A percentile compares a stretch with the other conserved stretches of the same genome.
phyloP scores from a whole-genome alignment of 73 alveolate species.

The Diophrys appendiculata region DNA sequence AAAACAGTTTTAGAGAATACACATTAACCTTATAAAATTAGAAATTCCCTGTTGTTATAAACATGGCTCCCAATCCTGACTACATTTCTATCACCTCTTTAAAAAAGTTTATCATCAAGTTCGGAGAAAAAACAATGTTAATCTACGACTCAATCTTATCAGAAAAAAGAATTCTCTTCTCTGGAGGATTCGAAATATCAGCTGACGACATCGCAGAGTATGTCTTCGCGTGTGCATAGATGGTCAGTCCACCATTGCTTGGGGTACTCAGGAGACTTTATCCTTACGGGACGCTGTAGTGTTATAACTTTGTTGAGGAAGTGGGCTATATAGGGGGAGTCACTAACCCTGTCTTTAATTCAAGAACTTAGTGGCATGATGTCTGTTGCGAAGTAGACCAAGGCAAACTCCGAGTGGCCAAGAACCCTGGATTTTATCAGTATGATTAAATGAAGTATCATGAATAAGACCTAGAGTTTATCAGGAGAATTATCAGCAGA shows the following conservation, averaged over 20 bases:
- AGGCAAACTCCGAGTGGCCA: conserved; percentile 68
- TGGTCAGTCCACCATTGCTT: conserved; percentile 73
- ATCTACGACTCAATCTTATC: conserved; percentile 79
- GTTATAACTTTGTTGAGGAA: conserved; percentile 72
- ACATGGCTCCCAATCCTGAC: too few relatives aligned
- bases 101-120: conserved; percentile 66
- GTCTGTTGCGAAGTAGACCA: conserved; percentile 81
- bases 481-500: conserved; percentile 26
- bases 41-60: neutral
- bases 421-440: conserved; percentile 54
- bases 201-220: conserved; percentile 71
- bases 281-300: conserved; percentile 79
- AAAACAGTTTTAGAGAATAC: too few relatives aligned
- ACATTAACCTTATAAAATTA: too few relatives aligned
- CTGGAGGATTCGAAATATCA: conserved; percentile 73
- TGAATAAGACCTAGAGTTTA: conserved; percentile 55
- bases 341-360: conserved; percentile 78
- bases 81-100: too few relatives aligned
- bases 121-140: conserved; percentile 82
- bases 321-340: conserved; percentile 83
- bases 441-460: conserved; percentile 75
- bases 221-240: conserved; percentile 65
- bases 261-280: conserved; percentile 73
- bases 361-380: conserved; percentile 75
- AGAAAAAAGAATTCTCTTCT: conserved; percentile 79